These are phyloP conservation scores for Cutaneotrichosporon cutaneum DNA, from an alignment of 1,284 basidiomycete genomes.

Conservation along the genomic window DNA sequence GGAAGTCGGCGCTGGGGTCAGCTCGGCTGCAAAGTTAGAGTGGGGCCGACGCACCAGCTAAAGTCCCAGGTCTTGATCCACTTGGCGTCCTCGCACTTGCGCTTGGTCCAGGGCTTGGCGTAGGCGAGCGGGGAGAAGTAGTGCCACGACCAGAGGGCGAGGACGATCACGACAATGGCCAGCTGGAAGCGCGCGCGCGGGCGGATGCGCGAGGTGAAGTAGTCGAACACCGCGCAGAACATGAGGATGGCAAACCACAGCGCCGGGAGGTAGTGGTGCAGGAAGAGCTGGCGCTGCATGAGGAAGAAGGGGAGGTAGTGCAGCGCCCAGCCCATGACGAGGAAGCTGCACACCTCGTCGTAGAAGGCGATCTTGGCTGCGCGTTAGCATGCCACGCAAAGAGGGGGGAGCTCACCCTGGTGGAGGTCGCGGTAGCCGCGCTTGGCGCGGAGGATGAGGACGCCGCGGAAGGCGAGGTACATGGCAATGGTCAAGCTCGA, in stretches of 20 bases:
- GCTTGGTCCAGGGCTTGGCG: conserved; percentile 81
- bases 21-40: no score
- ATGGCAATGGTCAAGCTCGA: conserved; percentile 68
- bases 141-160: conserved; percentile 75
- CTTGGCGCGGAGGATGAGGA: conserved; percentile 84
- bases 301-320: conserved; percentile 97
- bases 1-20: conserved; percentile 42
- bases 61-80: conserved; percentile 97
- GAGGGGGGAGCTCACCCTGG: conserved; percentile 73
- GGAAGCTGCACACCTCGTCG: conserved; percentile 84
- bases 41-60: conserved; percentile 65
- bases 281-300: conserved; percentile 92
- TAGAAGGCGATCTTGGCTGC: conserved; percentile 89
- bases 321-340: conserved; percentile 87
- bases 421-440: conserved; percentile 88
- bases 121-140: conserved; percentile 83
- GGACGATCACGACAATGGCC: conserved; percentile 66
- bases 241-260: conserved; percentile 90
- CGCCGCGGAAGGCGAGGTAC: conserved; percentile 68
- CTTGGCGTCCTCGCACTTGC: conserved; percentile 70
- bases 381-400: conserved; percentile 15
- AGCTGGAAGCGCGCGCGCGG: conserved; percentile 76
- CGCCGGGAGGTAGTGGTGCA: conserved; percentile 96
- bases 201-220: conserved; percentile 72
- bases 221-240: conserved; percentile 76